phyloP scores from a whole-genome alignment of 257 asterid genomes.

The Fraxinus americana region DNA sequence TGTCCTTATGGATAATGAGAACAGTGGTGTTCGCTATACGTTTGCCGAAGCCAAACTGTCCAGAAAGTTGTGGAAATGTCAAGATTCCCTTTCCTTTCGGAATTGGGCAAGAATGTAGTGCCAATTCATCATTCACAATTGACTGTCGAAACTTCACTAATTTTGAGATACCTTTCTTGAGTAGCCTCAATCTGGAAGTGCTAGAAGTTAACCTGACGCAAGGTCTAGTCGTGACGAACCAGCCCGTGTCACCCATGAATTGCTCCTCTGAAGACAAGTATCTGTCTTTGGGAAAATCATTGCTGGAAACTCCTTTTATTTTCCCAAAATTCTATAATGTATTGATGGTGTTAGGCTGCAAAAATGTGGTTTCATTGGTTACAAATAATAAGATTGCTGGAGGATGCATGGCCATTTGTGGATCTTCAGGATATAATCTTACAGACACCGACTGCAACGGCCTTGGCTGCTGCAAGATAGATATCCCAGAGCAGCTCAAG shows the following conservation, averaged over 20 bases:
- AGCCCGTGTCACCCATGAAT: slow-evolving; percentile 20
- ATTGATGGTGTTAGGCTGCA: slow-evolving; percentile 36
- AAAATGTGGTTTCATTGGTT: background rate
- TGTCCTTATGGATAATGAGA: no score
- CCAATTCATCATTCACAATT: background rate
- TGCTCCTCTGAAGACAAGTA: slow-evolving; percentile 14
- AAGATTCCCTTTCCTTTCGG: background rate
- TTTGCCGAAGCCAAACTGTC: background rate
- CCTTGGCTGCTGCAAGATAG: slow-evolving; percentile 32
- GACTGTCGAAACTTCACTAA: background rate
- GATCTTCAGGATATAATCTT: background rate
- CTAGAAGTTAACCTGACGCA: background rate
- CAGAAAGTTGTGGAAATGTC: background rate
- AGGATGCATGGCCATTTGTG: slow-evolving; percentile 36
- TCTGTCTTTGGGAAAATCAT: background rate
- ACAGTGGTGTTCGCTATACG: background rate
- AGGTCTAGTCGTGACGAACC: background rate
- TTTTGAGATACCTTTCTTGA: background rate
- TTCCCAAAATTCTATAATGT: slow-evolving; percentile 32
- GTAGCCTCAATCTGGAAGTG: background rate
- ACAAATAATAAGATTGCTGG: background rate
- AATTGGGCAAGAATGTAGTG: background rate
- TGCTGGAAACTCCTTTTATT: slow-evolving; percentile 32
- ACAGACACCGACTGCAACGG: slow-evolving; percentile 27
- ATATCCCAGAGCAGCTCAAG: background rate